Conservation (phyloP, 148 eudicot genomes). For the Nepenthes gracilis region DNA sequence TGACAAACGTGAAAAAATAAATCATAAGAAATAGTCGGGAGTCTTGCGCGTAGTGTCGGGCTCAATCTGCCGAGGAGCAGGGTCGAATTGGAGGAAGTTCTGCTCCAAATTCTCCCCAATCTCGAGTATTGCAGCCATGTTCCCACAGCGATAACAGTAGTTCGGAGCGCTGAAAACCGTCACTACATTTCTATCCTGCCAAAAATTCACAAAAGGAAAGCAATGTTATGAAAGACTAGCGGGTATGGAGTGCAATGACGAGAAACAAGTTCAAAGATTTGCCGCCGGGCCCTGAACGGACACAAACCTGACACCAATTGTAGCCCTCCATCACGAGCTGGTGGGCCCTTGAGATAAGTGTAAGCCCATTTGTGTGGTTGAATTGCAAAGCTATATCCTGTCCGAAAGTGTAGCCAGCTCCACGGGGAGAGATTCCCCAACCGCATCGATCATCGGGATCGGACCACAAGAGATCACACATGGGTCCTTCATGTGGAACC, state of each 20-base stretch:
- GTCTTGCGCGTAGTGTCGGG: constrained; percentile 18
- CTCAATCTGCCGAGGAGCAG: constrained; percentile 14
- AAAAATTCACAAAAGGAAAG: not conserved
- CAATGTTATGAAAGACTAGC: too few species aligned
- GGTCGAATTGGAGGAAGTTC: constrained; percentile 25
- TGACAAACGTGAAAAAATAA: constrained; percentile 2
- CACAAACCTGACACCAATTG: constrained; percentile 22
- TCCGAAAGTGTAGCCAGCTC: constrained; percentile 26
- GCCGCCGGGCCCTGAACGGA: too few species aligned
- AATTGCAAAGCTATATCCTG: constrained; percentile 22
- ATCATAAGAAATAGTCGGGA: constrained; percentile 15
- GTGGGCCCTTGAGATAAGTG: constrained; percentile 25
- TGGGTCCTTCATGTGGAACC: constrained; percentile 27
- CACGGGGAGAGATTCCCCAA: constrained; percentile 30
- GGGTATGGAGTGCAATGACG: too few species aligned
- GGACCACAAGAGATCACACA: constrained; percentile 29
- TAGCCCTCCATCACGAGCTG: constrained; percentile 29
- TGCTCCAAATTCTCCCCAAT: constrained; percentile 22
- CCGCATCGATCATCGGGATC: constrained; percentile 29
- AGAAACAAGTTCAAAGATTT: too few species aligned
- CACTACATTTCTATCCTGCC: constrained; percentile 22
- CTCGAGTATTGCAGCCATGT: constrained; percentile 25
- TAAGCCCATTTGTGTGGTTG: constrained; percentile 22
- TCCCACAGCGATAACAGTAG: constrained; percentile 26
- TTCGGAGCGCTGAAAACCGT: constrained; percentile 29